Evolutionary conservation across 768 basidiomycete genomes (phyloP), one percentile per base, ranked within the genome.

Genomic region (Fomitopsis pulvina): DNA sequence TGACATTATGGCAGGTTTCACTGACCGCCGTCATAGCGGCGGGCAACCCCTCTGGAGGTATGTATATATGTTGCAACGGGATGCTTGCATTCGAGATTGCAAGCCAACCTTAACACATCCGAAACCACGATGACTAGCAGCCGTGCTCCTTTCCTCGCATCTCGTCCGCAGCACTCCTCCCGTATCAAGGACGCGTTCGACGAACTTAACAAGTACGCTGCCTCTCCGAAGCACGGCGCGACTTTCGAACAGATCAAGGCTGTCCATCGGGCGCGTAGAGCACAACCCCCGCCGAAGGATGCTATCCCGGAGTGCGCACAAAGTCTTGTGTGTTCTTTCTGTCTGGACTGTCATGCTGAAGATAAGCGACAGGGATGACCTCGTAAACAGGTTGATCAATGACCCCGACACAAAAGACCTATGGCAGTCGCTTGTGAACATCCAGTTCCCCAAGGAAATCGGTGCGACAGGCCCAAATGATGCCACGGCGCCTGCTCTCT

Each of bases 351-450:
- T 41, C 7, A 9, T 8, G 7, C 16, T 41, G 39, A 41, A 7
- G 30, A 32, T 8, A 24, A 41, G 8, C 22, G 9, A 6, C 26
- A 51, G 50, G 14, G 28, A 53, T n/a, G 54, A 55, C 26, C 54
- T 55, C 24, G 54, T 55, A 16, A 42, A 25, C 18, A 42, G 44
- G 32, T 47, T 55, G 21, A 54, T 55, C 24, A 26, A 41, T 12
- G 41, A 42, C 20, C 56, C 56, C 8, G 41, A 42, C 41, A 56
- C 55, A 30, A 12, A 55, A 29, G 54, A 55, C 21, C 12, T 55
- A 14, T 55, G 53, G 52, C 22, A 55, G 37, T 7, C 41, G 34
- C 11, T 32, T 55, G 28, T 54, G 12, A 21, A 41, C 12, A 54
- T 55, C n/a, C 3, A 18, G 16, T 55, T 55, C 18, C 43, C 34